These are phyloP conservation scores for Lecanoromycetidae sp. DNA, from an alignment of 2,329 filamentous ascomycete species.

Conservation along the genomic window DNA sequence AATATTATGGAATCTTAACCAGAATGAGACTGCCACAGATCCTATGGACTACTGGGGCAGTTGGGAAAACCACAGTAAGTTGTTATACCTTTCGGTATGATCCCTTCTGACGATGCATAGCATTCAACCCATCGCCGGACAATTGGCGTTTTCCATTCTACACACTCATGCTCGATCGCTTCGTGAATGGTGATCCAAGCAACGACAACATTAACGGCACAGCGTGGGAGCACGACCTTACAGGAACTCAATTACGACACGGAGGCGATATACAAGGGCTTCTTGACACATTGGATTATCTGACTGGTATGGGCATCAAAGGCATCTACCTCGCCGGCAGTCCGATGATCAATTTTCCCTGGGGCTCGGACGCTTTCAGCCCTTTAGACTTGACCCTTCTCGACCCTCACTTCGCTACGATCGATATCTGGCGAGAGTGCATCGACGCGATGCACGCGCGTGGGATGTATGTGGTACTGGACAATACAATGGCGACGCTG, in stretches of 20 bases:
- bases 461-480: slow-evolving; percentile 54
- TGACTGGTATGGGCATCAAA: slow-evolving; percentile 53
- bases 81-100: too few relatives aligned
- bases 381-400: slow-evolving; percentile 51
- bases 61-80: slow-evolving; percentile 37
- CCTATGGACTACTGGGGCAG: slow-evolving; percentile 48
- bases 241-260: slow-evolving; percentile 51
- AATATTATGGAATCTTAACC: slow-evolving; percentile 48
- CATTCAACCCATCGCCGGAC: slow-evolving; percentile 42
- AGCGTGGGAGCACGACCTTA: slow-evolving; percentile 48
- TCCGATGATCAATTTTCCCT: slow-evolving; percentile 52
- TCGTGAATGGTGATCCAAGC: slow-evolving; percentile 51
- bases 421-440: slow-evolving; percentile 45
- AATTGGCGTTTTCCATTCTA: slow-evolving; percentile 58
- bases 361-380: slow-evolving; percentile 51
- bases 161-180: slow-evolving; percentile 51
- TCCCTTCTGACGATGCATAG: slow-evolving; percentile 8
- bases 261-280: slow-evolving; percentile 49
- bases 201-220: slow-evolving; percentile 54
- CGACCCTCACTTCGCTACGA: slow-evolving; percentile 50
- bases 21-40: slow-evolving; percentile 42
- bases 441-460: slow-evolving; percentile 48
- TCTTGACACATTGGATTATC: slow-evolving; percentile 49
- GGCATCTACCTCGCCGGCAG: slow-evolving; percentile 51
- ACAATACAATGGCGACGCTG: slow-evolving; percentile 56